Percentiles rank a stretch among this genome's conserved stretches.
phyloP scores from a whole-genome alignment of 2,329 filamentous ascomycete genomes.

The Penicillium sp. region DNA sequence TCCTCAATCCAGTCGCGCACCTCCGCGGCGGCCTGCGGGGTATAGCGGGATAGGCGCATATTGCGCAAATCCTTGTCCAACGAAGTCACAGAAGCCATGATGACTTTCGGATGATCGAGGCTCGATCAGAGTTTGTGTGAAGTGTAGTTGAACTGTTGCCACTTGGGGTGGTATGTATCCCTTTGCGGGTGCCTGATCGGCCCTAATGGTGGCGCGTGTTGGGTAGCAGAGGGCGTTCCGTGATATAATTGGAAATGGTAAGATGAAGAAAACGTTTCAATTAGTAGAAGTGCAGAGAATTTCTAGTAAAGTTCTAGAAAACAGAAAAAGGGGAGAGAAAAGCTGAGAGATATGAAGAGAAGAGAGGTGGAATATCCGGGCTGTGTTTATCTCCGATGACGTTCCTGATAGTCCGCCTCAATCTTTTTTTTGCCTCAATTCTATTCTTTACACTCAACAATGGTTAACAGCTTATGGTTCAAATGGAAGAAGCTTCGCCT shows the following conservation, averaged over 20 bases:
- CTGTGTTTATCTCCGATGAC: slow-evolving; percentile 30
- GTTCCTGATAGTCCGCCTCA: slow-evolving; percentile 17
- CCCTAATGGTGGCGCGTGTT: slow-evolving; percentile 17
- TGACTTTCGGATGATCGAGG: slow-evolving; percentile 11
- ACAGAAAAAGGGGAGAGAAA: slow-evolving; percentile 1
- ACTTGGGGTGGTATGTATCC: slow-evolving; percentile 15
- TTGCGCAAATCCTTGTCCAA: slow-evolving; percentile 94
- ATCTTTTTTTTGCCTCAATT: slow-evolving; percentile 6
- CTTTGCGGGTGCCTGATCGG: slow-evolving; percentile 23
- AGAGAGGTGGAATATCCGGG: slow-evolving; percentile 23
- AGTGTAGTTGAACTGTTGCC: slow-evolving; percentile 2
- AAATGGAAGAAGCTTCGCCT: slow-evolving; percentile 62
- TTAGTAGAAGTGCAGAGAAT: neutral
- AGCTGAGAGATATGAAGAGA: slow-evolving; percentile 3
- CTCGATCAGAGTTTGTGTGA: neutral
- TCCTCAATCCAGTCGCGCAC: slow-evolving; percentile 82
- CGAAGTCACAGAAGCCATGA: slow-evolving; percentile 89
- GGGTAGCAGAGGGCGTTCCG: slow-evolving; percentile 16
- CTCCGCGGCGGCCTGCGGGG: slow-evolving; percentile 83
- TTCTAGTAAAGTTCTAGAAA: neutral
- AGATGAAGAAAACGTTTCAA: neutral
- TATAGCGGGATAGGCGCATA: slow-evolving; percentile 89
- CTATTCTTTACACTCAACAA: slow-evolving; percentile 22
- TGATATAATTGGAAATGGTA: neutral
- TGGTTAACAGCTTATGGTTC: slow-evolving; percentile 55